These are phyloP conservation scores for Rhododendron griersonianum DNA, from an alignment of 148 eudicot genomes.

Conservation along the genomic window DNA sequence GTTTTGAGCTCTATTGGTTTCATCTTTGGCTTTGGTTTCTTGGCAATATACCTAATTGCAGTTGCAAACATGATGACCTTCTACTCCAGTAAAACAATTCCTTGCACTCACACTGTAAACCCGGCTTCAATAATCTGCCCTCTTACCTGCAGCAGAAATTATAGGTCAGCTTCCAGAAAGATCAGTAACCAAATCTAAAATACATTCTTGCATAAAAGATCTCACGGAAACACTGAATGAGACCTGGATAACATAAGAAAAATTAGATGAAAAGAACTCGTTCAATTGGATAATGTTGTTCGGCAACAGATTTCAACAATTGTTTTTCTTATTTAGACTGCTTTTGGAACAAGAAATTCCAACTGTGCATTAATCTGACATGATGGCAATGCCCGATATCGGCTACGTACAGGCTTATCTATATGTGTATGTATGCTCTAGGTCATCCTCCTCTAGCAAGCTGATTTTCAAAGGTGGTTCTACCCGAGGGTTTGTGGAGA, in stretches of 20 bases:
- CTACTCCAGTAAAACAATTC: no score
- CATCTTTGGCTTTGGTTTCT: conserved; percentile 86
- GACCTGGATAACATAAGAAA: neutral
- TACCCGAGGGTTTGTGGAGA: neutral
- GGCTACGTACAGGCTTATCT: no score
- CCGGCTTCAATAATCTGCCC: neutral
- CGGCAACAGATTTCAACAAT: neutral
- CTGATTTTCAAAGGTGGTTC: no score
- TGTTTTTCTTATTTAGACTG: neutral
- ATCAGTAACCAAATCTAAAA: neutral
- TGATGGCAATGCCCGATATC: neutral
- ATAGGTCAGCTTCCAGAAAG: neutral
- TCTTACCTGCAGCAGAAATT: neutral
- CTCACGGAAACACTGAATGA: neutral
- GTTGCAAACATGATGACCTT: conserved; percentile 45
- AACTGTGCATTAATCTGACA: neutral
- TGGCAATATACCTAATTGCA: conserved; percentile 46
- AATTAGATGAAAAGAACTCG: neutral
- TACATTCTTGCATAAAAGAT: neutral
- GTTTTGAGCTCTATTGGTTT: conserved; percentile 60
- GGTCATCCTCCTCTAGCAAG: no score
- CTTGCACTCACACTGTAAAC: neutral
- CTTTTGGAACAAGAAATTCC: neutral
- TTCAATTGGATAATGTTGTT: neutral
- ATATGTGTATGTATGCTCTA: no score